Conservation (phyloP, 2,329 filamentous ascomycete genomes). For the Chrysosporium queenslandicum region DNA sequence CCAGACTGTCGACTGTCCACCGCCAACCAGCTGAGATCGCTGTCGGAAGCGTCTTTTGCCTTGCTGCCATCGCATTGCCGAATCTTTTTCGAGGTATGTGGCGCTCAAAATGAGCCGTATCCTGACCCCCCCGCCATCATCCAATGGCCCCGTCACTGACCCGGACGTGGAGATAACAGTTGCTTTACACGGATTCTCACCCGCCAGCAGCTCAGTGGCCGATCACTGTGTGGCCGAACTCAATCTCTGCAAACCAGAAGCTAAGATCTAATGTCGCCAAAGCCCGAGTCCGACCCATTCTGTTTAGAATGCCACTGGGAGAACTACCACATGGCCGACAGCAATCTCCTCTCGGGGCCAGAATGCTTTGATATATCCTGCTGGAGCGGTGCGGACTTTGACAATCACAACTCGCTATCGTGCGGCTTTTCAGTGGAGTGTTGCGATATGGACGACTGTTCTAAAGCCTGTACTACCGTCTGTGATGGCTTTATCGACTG, state of each 20-base stretch:
- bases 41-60: background rate
- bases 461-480: slow-evolving; percentile 30
- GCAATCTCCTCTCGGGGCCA: slow-evolving; percentile 21
- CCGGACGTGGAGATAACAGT: background rate
- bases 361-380: slow-evolving; percentile 19
- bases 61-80: background rate
- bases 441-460: slow-evolving; percentile 33
- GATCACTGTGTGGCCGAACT: background rate
- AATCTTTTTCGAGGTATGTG: background rate
- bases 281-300: slow-evolving; percentile 22
- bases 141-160: background rate
- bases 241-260: background rate
- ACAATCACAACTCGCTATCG: slow-evolving; percentile 22
- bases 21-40: background rate
- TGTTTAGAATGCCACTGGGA: slow-evolving; percentile 38
- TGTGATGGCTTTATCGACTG: slow-evolving; percentile 37
- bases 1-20: background rate
- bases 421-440: slow-evolving; percentile 24
- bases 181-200: background rate
- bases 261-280: slow-evolving; percentile 12
- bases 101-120: background rate
- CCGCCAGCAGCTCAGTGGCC: background rate
- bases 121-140: background rate
- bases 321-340: slow-evolving; percentile 29
- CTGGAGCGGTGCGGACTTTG: slow-evolving; percentile 26